phyloP scores from a whole-genome alignment of 1,284 basidiomycete species.

The Sutorius eximius region DNA sequence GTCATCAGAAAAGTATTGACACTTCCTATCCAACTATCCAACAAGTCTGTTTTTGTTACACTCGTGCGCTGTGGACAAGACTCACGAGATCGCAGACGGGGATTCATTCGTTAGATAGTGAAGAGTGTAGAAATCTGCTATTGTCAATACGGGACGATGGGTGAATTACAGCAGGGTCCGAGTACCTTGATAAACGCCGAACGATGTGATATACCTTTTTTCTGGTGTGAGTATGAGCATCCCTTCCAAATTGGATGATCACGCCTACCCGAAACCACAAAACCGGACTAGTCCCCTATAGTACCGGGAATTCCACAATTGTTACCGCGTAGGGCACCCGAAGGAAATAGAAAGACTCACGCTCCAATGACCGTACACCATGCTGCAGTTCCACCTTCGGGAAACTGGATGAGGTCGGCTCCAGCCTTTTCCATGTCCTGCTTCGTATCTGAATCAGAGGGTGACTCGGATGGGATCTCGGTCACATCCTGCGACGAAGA shows the following conservation, averaged over 20 bases:
- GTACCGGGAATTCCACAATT: background rate
- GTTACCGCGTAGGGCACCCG: background rate
- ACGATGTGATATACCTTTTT: conserved; percentile 27
- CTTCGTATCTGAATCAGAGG: background rate
- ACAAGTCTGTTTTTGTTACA: background rate
- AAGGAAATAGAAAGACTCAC: conserved; percentile 10
- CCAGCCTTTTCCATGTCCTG: background rate
- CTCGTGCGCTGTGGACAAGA: background rate
- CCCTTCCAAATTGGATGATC: background rate
- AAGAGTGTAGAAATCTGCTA: conserved; percentile 29
- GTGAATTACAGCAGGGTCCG: background rate
- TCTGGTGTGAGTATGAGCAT: background rate
- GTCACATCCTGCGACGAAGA: background rate
- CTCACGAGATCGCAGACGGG: conserved; percentile 33
- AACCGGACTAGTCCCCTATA: conserved; percentile 24
- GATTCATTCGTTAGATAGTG: conserved; percentile 33
- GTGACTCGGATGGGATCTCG: background rate
- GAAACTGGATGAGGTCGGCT: conserved; percentile 16
- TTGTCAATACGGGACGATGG: background rate
- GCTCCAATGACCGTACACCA: conserved; percentile 29
- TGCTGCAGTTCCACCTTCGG: conserved; percentile 30
- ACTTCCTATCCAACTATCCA: conserved; percentile 34
- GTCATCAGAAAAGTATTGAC: conserved; percentile 21
- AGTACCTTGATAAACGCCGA: conserved; percentile 36
- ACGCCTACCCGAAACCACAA: conserved; percentile 29